Evolutionary conservation across 768 basidiomycete species (phyloP), one percentile per base, ranked within the genome.

Genomic region (Rhizopogon rudus): DNA sequence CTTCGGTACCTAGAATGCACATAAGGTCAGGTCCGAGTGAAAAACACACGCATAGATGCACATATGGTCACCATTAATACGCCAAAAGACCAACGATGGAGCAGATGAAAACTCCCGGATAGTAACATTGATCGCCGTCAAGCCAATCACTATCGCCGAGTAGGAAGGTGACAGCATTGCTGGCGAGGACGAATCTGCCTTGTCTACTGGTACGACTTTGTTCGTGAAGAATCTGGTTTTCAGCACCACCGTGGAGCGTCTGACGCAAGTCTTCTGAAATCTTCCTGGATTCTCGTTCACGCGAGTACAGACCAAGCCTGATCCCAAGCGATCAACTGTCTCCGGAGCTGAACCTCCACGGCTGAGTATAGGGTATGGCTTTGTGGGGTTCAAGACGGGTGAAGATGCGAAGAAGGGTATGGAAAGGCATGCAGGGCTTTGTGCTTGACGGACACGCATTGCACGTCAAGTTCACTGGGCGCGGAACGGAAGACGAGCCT

Each of bases 211-310:
- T 1, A 79, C 89, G 41, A 98, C 95, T 16, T 80, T 98, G 13
- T 98, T 93, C 70, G 78, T 98, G 71, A 98, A 98, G 82, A 98
- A 98, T 63, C 75, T 99, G 41, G 78, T 91, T n/a, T 99, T 98
- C 73, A 76, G 82, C n/a, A 98, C 95, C 35, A 88, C 92, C 0
- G 75, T 84, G 33, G 87, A 88, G 55, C 79, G 84, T 22, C 77
- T 99, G 13, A 72, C 73, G 4, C 76, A 82, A 44, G 77, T 88
- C 35, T 91, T 96, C 66, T 77, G 82, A 33, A 77, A 84, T 57
- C 75, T 98, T 0, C 86, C 91, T 2, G 84, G 81, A 7, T 97
- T 93, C 69, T 75, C 81, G 1, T 98, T 95, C 65, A 91, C 93
- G 20, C 86, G 91, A 14, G 81, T 98, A 6, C 93, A 98, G 69